Evolutionary conservation across 1,284 basidiomycete genomes (phyloP), one percentile per base, ranked within the genome.

Genomic region (Trametes polyzona): DNA sequence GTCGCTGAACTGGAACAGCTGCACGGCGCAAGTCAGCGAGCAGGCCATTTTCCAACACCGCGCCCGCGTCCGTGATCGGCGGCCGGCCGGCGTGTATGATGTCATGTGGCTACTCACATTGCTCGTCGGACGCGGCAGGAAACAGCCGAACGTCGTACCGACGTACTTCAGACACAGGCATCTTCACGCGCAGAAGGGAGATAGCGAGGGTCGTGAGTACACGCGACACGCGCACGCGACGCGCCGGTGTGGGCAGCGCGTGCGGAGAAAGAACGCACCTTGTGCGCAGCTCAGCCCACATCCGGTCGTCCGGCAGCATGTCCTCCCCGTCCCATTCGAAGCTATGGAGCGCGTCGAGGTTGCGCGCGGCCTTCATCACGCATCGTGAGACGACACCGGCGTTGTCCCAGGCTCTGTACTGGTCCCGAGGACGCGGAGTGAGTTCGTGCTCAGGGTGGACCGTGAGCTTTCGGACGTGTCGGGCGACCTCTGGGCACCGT

Each of bases 291-390:
- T 83, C 81, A 58, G 86, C 81, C 88, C 88, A 90, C 84, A 90
- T 86, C 59, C 86, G 83, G 61, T 90, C 88, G 58, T 82, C 75
- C 33, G 78, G 81, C 2, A 87, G 80, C 30, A 83, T 71, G 64
- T 88, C 87, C 51, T 87, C 83, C 4, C 80, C 85, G 58, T 85
- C 84, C 88, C 88, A 90, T 29, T 80, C 72, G 63, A 90, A 90
- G 10, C 75, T 81, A 29, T 76, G 74, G 44, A 90, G 75, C 19
- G 84, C 85, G 52, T 90, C 88, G 39, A 90, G 71, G 40, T 74
- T 70, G 61, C 66, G 74, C 24, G 82, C 80, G 6, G 77, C 75
- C 19, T 71, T 49, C 64, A 61, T 26, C 64, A 66, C 68, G 23
- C 75, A 63, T n/a, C 66, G 64, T 55, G 71, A 62, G 50, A 72